Evolutionary conservation across 495 filamentous ascomycete genomes (phyloP), one percentile per base, ranked within the genome.

Genomic region (Saxophila tyrrhenica): DNA sequence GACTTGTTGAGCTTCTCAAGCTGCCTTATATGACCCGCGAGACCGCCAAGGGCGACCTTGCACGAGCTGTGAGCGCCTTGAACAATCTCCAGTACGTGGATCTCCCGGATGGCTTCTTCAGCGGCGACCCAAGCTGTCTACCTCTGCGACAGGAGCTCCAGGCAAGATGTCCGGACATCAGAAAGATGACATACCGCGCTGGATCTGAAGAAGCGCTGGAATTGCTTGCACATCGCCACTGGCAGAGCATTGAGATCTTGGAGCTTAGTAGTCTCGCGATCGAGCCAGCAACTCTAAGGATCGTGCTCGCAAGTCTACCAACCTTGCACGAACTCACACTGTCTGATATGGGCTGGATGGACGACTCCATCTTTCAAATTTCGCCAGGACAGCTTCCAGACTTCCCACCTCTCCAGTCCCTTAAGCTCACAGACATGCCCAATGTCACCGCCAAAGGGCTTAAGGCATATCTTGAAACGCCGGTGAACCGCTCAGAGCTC

Each of bases 11-110:
- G 55, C 86, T 83, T 52, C 71, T 98, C 51, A 91, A 95, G 70
- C 83, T 86, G 62, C 87, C 92, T n/a, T 97, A 95, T 67, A 95
- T 95, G 92, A 84, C 88, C 44, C 82, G 92, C 42, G 91, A 96
- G 69, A 83, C 84, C 7, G 85, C 78, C 71, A 89, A 89, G 66
- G 74, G 85, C 35, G 84, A 87, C 54, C 78, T 95, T 50, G 92
- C 92, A 16, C 80, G 88, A 42, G 87, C 84, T 20, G 83, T 96
- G 38, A 87, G 86, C 32, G 85, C 92, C 0, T 72, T 86, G n/a
- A 86, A 87, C 19, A 84, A 89, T 57, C 75, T 97, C 2, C 84
- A 79, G 63, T 96, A 91, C 66, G 84, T 95, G 56, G 92, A 98
- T 69, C 73, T 98, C 15, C 91, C 92, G 8, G 85, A 89, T 59